Conservation (phyloP, 306 rosid genomes). For the Begonia fuchsioides region DNA sequence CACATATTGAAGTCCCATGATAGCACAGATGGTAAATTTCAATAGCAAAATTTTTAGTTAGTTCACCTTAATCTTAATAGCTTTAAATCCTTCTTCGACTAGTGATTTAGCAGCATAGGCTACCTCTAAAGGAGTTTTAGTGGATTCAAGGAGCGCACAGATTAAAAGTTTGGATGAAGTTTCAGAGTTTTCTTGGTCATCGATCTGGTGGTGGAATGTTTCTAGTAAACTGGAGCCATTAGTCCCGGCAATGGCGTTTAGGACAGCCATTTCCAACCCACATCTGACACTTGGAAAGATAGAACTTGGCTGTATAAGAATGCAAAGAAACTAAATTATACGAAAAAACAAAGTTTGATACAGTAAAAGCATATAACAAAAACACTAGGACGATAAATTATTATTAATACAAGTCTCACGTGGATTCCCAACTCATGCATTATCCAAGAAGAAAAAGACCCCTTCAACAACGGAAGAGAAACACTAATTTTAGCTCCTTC, state of each 20-base stretch:
- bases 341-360: not conserved
- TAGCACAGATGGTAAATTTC: constrained; percentile 6
- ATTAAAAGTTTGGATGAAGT: constrained; percentile 35
- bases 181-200: constrained; percentile 17
- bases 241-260: constrained; percentile 62
- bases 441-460: constrained; percentile 79
- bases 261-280: constrained; percentile 97
- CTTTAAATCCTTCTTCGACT: constrained; percentile 69
- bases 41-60: not conserved
- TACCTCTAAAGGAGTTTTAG: constrained; percentile 57
- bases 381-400: constrained; percentile 1
- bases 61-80: constrained; percentile 72
- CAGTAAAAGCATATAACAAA: not conserved
- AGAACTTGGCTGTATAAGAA: constrained; percentile 70
- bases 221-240: constrained; percentile 45
- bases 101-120: constrained; percentile 53
- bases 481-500: constrained; percentile 34
- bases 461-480: constrained; percentile 59
- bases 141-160: constrained; percentile 66
- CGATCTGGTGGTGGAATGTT: constrained; percentile 31
- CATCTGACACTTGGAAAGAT: constrained; percentile 93
- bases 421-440: constrained; percentile 64
- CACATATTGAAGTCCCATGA: too few species aligned
- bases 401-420: constrained; percentile 28
- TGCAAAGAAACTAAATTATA: constrained; percentile 25